These are phyloP conservation scores for Syzygium aqueum DNA, from an alignment of 345 rosid species.

Conservation along the genomic window DNA sequence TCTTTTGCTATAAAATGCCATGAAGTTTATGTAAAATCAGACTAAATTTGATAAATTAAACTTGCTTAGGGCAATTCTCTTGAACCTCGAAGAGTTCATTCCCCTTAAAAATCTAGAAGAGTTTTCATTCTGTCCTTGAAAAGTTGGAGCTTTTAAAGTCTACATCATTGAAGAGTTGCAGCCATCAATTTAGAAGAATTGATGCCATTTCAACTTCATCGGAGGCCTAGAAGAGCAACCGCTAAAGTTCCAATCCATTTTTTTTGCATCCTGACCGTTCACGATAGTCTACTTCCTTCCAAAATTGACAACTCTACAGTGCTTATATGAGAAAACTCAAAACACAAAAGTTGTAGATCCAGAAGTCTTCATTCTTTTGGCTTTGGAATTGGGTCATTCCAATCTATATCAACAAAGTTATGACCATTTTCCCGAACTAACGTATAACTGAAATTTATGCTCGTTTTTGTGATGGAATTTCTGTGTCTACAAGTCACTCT, in stretches of 20 bases:
- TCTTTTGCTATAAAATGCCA: no score
- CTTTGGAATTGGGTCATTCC: no score
- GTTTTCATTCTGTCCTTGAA: neutral
- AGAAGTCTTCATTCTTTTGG: no score
- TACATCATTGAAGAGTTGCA: neutral
- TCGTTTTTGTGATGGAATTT: no score
- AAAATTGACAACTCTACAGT: neutral
- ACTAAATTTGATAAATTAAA: no score
- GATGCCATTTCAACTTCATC: neutral
- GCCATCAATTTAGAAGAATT: neutral
- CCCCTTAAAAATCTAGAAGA: neutral
- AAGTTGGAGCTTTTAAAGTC: neutral
- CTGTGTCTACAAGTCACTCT: no score
- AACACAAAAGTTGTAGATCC: no score
- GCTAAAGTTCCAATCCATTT: rapidly evolving
- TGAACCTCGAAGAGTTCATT: neutral
- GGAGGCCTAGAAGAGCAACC: neutral
- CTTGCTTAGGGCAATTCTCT: neutral
- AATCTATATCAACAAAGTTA: no score
- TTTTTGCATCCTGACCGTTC: no score
- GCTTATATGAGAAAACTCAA: neutral
- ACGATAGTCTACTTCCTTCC: neutral
- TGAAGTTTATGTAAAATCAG: no score
- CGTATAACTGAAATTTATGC: no score
- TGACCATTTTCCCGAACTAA: no score